These are phyloP conservation scores for Periconia sp. DNA, from an alignment of 2,329 filamentous ascomycete genomes.

Conservation along the genomic window DNA sequence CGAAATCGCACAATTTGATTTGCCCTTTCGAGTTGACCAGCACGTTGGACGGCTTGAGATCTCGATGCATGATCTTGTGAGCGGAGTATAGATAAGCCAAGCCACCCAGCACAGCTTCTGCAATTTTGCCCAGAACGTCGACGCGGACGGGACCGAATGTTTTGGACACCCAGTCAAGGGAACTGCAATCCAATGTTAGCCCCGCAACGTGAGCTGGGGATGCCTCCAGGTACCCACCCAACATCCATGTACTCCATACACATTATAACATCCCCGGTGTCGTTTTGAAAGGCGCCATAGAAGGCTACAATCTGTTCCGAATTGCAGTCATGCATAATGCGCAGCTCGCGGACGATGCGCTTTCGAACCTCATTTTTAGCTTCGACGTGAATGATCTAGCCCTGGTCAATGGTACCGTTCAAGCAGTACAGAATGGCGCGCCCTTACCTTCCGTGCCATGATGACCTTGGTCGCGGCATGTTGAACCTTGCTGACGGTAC, in stretches of 20 bases:
- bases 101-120: conserved; percentile 89
- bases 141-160: conserved; percentile 94
- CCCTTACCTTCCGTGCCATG: conserved; percentile 91
- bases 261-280: conserved; percentile 97
- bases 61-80: conserved; percentile 98
- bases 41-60: conserved; percentile 98
- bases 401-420: conserved; percentile 5
- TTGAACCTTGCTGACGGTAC: conserved; percentile 96
- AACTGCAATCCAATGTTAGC: conserved; percentile 55
- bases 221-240: conserved; percentile 66
- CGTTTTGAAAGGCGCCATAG: conserved; percentile 95
- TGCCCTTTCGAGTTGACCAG: conserved; percentile 90
- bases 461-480: conserved; percentile 92
- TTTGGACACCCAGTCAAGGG: conserved; percentile 89
- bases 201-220: neutral
- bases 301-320: conserved; percentile 97
- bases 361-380: conserved; percentile 96
- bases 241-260: conserved; percentile 99
- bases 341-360: conserved; percentile 93
- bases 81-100: conserved; percentile 93
- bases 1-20: conserved; percentile 98
- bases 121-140: conserved; percentile 95
- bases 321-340: conserved; percentile 98
- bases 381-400: conserved; percentile 93
- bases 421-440: neutral